Conservation (phyloP, 2,329 filamentous ascomycete genomes). For the Teratosphaeria destructans region DNA sequence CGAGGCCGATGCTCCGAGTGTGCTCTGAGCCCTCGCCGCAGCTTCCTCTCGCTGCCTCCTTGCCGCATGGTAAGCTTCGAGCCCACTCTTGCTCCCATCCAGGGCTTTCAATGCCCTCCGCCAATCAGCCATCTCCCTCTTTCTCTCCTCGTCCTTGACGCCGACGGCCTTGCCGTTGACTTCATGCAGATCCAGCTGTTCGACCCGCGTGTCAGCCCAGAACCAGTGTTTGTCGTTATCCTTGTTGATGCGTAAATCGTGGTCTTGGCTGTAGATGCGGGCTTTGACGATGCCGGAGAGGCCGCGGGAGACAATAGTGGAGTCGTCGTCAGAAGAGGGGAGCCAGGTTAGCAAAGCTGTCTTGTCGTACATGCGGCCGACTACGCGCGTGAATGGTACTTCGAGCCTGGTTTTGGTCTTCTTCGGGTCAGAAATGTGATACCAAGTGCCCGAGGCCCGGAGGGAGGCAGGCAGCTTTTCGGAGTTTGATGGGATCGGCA, state of each 20-base stretch:
- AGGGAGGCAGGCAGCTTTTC: conserved; percentile 32
- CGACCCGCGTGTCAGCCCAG: conserved; percentile 46
- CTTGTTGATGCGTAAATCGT: conserved; percentile 39
- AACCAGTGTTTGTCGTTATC: conserved; percentile 39
- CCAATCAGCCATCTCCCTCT: conserved; percentile 12
- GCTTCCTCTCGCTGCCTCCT: conserved; percentile 4
- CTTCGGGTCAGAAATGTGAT: conserved; percentile 34
- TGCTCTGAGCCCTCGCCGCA: not conserved
- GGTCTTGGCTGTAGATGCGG: conserved; percentile 35
- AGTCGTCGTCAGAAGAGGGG: conserved; percentile 16
- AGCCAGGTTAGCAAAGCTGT: conserved; percentile 39
- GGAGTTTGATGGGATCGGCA: conserved; percentile 11
- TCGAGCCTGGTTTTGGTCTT: conserved; percentile 29
- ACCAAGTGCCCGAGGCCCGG: conserved; percentile 42
- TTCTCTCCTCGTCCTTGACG: conserved; percentile 5
- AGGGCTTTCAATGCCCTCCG: conserved; percentile 17
- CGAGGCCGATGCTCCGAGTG: not conserved
- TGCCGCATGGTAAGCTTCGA: conserved; percentile 16
- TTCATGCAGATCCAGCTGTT: conserved; percentile 45
- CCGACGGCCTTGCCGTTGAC: conserved; percentile 45
- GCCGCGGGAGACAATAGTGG: conserved; percentile 27
- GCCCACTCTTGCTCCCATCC: conserved; percentile 16
- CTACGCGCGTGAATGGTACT: conserved; percentile 41
- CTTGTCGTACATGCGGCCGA: conserved; percentile 46
- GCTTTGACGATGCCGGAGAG: conserved; percentile 36